Base-by-base conservation (phyloP, 352 stramenopile genomes). In the Pythium rishiriense region DNA sequence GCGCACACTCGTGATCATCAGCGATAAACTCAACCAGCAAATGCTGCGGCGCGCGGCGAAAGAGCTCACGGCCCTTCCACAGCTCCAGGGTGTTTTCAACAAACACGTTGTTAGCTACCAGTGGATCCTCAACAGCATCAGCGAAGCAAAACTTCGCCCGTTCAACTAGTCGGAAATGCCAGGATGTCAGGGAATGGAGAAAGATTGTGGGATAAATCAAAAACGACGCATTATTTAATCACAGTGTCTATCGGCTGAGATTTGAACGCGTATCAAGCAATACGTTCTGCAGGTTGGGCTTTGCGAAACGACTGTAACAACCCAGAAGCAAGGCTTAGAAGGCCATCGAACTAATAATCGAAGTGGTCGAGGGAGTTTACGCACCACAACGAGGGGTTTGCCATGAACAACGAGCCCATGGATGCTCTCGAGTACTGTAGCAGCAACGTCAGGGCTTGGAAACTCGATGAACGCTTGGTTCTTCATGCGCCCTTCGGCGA, bases 41-140 rank as follows among this genome's bases (percentile, higher is more conserved):
- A 76, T 77, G 58, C 58, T 90, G 25, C 73, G 76, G 25, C 71
- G 81, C 42, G 59, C 45, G 22, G 50, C 55, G 7, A 73, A 73
- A n/a, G 66, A 69, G 39, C 59, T 92, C n/a, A 76, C 64, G 42
- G 55, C 66, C 9, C 56, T 79, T 37, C 70, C 74, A 26, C 70
- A 86, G 50, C 52, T 92, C 11, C 76, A 76, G 45, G 41, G 48
- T n/a, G 52, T 86, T 9, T 61, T 55, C 3, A 56, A 67, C 19
- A 72, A 78, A 41, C 63, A 74, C 21, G 83, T 91, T 62, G 83
- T 95, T 41, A 92, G 85, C 68, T 95, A 93, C 67, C 73, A 92
- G 63, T 95, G 86, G 86, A 72, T 95, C 35, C 81, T 95, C 50
- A 90, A 93, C 72, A 93, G 84, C 63, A 91, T 95, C 64, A 93